These are phyloP conservation scores for Xerocomus brunneocitrinus DNA, from an alignment of 768 basidiomycete species.

Conservation along the genomic window DNA sequence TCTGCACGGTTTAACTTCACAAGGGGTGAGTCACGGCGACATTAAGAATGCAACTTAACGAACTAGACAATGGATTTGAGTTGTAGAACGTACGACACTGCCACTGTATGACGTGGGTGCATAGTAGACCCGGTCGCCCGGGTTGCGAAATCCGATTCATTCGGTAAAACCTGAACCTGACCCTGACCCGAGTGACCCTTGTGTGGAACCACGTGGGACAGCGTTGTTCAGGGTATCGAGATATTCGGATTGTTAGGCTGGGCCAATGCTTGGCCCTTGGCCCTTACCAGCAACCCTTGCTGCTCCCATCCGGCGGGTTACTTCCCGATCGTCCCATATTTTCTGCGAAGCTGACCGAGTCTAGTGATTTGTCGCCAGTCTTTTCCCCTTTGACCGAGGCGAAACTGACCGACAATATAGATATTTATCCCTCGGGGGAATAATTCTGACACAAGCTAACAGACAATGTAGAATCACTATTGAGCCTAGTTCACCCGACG, in stretches of 20 bases:
- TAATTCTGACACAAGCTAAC: conserved; percentile 2
- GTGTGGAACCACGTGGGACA: conserved; percentile 28
- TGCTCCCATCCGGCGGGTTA: conserved; percentile 4
- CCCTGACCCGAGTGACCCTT: conserved; percentile 4
- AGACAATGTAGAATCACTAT: conserved; percentile 12
- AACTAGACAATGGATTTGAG: background rate
- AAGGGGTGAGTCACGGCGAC: conserved; percentile 17
- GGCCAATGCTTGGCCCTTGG: conserved; percentile 11
- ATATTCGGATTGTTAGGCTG: conserved; percentile 10
- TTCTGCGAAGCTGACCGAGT: conserved; percentile 3
- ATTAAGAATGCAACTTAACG: background rate
- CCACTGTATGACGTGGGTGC: background rate
- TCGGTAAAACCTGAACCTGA: conserved; percentile 13
- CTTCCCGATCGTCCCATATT: conserved; percentile 19
- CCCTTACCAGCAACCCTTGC: conserved; percentile 6
- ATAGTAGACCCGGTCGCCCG: conserved; percentile 1
- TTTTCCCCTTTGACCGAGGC: conserved; percentile 1
- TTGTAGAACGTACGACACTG: conserved; percentile 3
- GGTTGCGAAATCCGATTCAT: conserved; percentile 12
- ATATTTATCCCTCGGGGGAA: conserved; percentile 1
- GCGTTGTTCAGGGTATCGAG: conserved; percentile 16
- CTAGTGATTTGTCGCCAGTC: conserved; percentile 9
- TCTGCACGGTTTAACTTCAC: background rate
- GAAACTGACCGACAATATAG: background rate
- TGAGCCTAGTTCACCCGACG: conserved; percentile 22